These are phyloP conservation scores for Coemansia sp. DNA, from an alignment of 192 early-diverging fungal species.

Conservation along the genomic window DNA sequence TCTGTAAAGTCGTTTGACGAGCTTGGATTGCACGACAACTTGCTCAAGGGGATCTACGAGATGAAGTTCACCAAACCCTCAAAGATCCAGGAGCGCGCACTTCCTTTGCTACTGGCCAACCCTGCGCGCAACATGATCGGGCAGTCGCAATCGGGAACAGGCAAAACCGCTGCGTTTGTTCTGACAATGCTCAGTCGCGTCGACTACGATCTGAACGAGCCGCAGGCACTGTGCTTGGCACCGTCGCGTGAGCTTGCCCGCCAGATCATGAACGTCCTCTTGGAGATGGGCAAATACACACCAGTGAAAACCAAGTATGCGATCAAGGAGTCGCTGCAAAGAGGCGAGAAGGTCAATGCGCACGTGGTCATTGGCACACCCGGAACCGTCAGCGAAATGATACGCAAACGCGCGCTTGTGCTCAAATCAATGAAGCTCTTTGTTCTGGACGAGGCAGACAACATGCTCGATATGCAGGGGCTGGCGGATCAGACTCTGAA, in stretches of 20 bases:
- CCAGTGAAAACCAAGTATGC: slow-evolving; percentile 70
- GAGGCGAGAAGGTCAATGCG: slow-evolving; percentile 63
- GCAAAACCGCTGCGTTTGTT: slow-evolving; percentile 96
- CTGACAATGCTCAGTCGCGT: slow-evolving; percentile 90
- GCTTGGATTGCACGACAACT: slow-evolving; percentile 70
- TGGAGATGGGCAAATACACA: slow-evolving; percentile 91
- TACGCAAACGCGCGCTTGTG: slow-evolving; percentile 65
- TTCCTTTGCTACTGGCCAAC: slow-evolving; percentile 82
- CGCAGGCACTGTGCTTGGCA: slow-evolving; percentile 88
- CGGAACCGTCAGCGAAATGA: slow-evolving; percentile 81
- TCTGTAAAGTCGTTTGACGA: slow-evolving; percentile 79
- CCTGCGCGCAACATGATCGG: slow-evolving; percentile 97
- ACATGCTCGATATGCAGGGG: slow-evolving; percentile 86
- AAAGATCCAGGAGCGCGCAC: slow-evolving; percentile 93
- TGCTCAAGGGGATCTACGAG: slow-evolving; percentile 90
- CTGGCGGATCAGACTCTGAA: slow-evolving; percentile 85
- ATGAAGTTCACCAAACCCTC: slow-evolving; percentile 93
- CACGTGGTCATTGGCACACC: slow-evolving; percentile 95
- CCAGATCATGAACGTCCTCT: slow-evolving; percentile 90
- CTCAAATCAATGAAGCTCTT: slow-evolving; percentile 70
- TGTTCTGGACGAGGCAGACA: slow-evolving; percentile 98
- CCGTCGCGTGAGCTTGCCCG: slow-evolving; percentile 92
- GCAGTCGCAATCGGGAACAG: slow-evolving; percentile 97
- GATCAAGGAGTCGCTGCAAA: slow-evolving; percentile 68
- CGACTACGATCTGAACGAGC: slow-evolving; percentile 62